Conservation (phyloP, 1,284 basidiomycete species). For the Schizophyllum commune region DNA sequence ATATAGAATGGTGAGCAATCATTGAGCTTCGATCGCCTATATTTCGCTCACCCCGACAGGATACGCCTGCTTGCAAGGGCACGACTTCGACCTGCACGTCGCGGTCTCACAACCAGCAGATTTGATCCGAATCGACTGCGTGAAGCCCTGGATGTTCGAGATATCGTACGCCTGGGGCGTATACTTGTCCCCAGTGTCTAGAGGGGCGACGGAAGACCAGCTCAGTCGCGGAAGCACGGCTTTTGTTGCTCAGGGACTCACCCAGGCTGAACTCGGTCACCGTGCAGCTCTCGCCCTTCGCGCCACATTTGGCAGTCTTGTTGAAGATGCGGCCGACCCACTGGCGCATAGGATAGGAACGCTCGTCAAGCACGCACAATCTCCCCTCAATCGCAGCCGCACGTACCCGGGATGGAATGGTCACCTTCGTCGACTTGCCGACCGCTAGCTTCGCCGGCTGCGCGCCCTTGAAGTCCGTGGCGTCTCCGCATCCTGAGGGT, state of each 20-base stretch:
- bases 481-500: slow-evolving; percentile 12
- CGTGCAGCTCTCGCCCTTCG: slow-evolving; percentile 28
- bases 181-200: slow-evolving; percentile 27
- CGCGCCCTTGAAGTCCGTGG: slow-evolving; percentile 25
- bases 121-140: slow-evolving; percentile 27
- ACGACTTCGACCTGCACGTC: slow-evolving; percentile 28
- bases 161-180: slow-evolving; percentile 34
- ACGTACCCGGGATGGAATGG: slow-evolving; percentile 22
- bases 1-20: neutral
- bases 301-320: slow-evolving; percentile 27
- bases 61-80: slow-evolving; percentile 29
- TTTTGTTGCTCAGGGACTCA: slow-evolving; percentile 1
- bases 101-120: slow-evolving; percentile 30
- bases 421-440: slow-evolving; percentile 20
- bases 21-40: neutral
- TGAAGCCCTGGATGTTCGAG: slow-evolving; percentile 36
- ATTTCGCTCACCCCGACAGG: slow-evolving; percentile 24
- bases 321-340: slow-evolving; percentile 34
- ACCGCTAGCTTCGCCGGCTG: slow-evolving; percentile 24
- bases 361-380: neutral
- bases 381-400: neutral
- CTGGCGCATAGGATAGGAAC: slow-evolving; percentile 11
- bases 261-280: slow-evolving; percentile 30
- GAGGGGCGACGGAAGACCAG: neutral
- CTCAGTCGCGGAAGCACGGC: neutral